Conservation (phyloP, 2,329 filamentous ascomycete species). For the Conoideocrella luteorostrata region DNA sequence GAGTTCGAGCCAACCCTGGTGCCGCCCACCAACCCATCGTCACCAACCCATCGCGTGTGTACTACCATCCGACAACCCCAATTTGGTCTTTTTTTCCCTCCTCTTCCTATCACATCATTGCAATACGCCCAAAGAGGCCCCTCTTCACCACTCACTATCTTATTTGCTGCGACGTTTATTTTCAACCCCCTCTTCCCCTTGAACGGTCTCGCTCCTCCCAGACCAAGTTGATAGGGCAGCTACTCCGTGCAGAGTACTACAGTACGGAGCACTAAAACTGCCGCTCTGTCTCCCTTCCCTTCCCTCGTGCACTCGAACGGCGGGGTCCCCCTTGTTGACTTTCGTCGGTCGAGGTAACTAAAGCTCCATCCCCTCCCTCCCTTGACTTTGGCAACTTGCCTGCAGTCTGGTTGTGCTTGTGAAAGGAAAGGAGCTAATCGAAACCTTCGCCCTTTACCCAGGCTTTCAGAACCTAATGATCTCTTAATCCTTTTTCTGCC, state of each 20-base stretch:
- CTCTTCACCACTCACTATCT: no score
- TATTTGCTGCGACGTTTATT: no score
- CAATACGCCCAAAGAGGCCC: no score
- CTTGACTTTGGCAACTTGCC: slow-evolving; percentile 1
- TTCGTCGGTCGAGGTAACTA: slow-evolving; percentile 5
- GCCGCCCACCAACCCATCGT: slow-evolving; percentile 1
- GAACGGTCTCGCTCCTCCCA: no score
- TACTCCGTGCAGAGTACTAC: no score
- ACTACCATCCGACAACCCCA: neutral
- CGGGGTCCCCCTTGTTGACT: slow-evolving; percentile 8
- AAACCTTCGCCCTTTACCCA: slow-evolving; percentile 7
- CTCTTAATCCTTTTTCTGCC: slow-evolving; percentile 1
- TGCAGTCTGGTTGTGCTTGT: neutral
- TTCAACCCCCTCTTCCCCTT: no score
- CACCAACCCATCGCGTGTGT: slow-evolving; percentile 4
- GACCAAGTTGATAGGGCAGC: no score
- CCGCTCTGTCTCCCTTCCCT: slow-evolving; percentile 4
- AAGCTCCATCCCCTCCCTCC: slow-evolving; percentile 8
- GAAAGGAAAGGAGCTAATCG: slow-evolving; percentile 3
- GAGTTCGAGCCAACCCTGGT: neutral
- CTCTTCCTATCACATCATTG: no score
- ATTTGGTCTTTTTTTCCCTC: slow-evolving; percentile 3
- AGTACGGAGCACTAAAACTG: neutral
- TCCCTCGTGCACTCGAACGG: slow-evolving; percentile 1
- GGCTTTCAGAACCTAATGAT: slow-evolving; percentile 1